Percentiles rank a stretch among this genome's conserved stretches.
These are phyloP conservation scores for Pleomassaria siparia DNA, from an alignment of 2,329 filamentous ascomycete genomes.

Conservation along the genomic window DNA sequence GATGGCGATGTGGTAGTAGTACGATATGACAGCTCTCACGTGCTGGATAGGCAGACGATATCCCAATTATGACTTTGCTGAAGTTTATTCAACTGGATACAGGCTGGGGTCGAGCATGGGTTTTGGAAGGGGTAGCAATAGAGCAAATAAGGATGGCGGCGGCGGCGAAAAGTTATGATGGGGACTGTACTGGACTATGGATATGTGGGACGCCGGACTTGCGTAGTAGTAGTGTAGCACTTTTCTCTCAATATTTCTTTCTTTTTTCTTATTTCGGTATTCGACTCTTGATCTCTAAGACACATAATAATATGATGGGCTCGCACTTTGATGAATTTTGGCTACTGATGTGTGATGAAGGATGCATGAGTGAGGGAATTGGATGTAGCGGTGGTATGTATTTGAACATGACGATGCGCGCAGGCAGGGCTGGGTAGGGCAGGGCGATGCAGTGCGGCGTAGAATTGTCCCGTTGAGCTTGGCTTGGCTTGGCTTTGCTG, in stretches of 20 bases:
- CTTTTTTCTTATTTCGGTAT: background rate
- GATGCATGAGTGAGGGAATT: too few species aligned
- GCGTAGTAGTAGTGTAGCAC: background rate
- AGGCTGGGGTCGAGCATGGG: background rate
- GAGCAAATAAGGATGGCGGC: background rate
- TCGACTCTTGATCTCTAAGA: too few species aligned
- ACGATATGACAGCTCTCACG: background rate
- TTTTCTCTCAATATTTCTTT: too few species aligned
- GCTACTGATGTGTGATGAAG: too few species aligned
- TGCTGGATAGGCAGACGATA: background rate
- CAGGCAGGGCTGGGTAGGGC: too few species aligned
- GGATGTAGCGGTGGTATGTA: too few species aligned
- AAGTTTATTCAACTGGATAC: background rate
- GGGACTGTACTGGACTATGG: background rate
- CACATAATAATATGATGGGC: too few species aligned
- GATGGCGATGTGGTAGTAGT: background rate
- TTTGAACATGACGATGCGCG: too few species aligned
- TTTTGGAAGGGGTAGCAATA: background rate
- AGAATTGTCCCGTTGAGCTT: too few species aligned
- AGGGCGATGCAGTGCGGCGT: too few species aligned
- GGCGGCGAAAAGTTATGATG: background rate
- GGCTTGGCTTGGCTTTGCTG: too few species aligned
- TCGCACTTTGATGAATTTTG: too few species aligned
- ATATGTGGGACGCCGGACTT: background rate
- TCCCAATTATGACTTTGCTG: background rate